Evolutionary conservation across 2,329 filamentous ascomycete genomes (phyloP), one percentile per base, ranked within the genome.

Genomic region (Penicillium olsonii): DNA sequence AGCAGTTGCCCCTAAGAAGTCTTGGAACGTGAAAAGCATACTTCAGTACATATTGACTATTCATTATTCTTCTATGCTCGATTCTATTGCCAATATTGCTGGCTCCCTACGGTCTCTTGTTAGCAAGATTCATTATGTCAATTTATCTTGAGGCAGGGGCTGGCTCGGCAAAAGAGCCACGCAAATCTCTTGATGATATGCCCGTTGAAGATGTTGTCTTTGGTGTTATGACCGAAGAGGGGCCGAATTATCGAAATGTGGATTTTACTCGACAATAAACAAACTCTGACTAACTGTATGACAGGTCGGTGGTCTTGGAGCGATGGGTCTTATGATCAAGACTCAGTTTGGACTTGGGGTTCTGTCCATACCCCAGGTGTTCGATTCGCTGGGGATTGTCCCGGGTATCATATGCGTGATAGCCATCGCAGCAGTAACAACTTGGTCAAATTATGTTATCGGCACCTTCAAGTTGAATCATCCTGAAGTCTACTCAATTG

Each of bases 401-500:
- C 78, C 78, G 0, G 78, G 78, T 6, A 56, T 78, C 18, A 71
- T 80, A 20, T 68, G 68, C 33, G 61, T 80, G 9, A 34, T 70
- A 6, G 52, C 59, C 4, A 68, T 79, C 24, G 72, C 68, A 2
- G 49, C 18, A 14, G 76, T 79, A 50, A 77, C 76, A 0, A 75
- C 72, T 2, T 80, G 77, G 77, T 75, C 75, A 4, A 67, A 68
- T 42, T 78, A 76, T 55, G 73, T 78, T 17, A 67, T 80, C 7
- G 77, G 60, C 7, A 37, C 37, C 2, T 82, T 82, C 68, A 83
- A 83, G 58, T 54, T 80, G 19, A 65, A 69, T 5, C 80, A 83
- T 56, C 75, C 75, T 1, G 71, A 80, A 51, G 79, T 82, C 1
- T 81, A 83, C 58, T 77, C 76, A 39, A 81, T 83, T 68, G 80